These are phyloP conservation scores for Babesia bigemina DNA, from an alignment of 169 alveolate genomes.

Conservation along the genomic window DNA sequence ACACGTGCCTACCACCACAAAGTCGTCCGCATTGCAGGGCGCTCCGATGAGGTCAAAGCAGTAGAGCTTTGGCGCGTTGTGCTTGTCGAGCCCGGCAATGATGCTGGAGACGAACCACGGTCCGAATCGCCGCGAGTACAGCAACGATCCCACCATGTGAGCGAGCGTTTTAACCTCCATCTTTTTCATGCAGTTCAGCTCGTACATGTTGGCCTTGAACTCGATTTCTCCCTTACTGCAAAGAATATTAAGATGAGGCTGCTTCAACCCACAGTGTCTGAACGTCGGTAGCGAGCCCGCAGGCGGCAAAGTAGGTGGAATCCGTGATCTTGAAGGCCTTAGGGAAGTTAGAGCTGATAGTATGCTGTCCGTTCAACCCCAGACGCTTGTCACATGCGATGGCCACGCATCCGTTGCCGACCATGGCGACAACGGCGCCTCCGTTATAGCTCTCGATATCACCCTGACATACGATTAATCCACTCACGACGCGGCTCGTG, in stretches of 20 bases:
- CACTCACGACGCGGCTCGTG: too few species aligned
- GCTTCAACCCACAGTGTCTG: constrained; percentile 81
- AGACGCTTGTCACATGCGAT: constrained; percentile 94
- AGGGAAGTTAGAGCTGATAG: constrained; percentile 86
- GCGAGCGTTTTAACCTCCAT: constrained; percentile 88
- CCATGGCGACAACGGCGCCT: constrained; percentile 95
- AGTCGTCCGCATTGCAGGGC: constrained; percentile 83
- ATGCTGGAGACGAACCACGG: constrained; percentile 92
- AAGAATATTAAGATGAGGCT: neutral
- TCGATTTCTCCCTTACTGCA: constrained; percentile 78
- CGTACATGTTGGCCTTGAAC: constrained; percentile 87
- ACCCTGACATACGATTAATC: constrained; percentile 54
- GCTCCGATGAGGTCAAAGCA: constrained; percentile 92
- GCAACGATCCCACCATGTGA: constrained; percentile 86
- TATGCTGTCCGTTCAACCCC: constrained; percentile 86
- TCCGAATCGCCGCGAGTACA: constrained; percentile 89
- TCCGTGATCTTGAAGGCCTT: constrained; percentile 89
- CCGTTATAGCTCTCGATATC: constrained; percentile 90
- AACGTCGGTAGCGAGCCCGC: constrained; percentile 93
- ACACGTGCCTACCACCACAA: constrained; percentile 94
- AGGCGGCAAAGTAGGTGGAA: constrained; percentile 84
- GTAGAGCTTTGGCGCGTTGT: constrained; percentile 84
- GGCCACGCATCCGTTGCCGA: constrained; percentile 94
- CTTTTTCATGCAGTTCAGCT: constrained; percentile 85
- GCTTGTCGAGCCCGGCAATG: constrained; percentile 90